These are phyloP conservation scores for Cerrena zonata DNA, from an alignment of 1,284 basidiomycete species.

Conservation along the genomic window DNA sequence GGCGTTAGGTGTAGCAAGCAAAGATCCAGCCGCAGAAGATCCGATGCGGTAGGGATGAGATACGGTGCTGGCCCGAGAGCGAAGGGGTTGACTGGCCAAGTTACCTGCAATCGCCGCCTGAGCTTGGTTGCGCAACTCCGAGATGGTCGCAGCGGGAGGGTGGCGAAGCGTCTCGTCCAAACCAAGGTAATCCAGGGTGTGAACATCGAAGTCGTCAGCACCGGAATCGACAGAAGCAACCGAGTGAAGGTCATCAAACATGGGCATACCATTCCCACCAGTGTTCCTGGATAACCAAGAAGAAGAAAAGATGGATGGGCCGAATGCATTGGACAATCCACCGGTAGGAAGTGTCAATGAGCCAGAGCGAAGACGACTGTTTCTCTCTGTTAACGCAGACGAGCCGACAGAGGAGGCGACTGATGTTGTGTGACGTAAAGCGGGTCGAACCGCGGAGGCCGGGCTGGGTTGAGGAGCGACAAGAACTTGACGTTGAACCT, in stretches of 20 bases:
- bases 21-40: conserved; percentile 48
- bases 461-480: conserved; percentile 36
- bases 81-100: conserved; percentile 64
- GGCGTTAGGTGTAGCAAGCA: conserved; percentile 55
- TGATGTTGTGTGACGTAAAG: conserved; percentile 71
- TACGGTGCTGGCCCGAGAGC: conserved; percentile 83
- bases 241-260: conserved; percentile 73
- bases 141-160: conserved; percentile 74
- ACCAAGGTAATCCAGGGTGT: conserved; percentile 91
- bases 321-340: conserved; percentile 81
- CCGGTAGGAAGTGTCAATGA: conserved; percentile 68
- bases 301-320: conserved; percentile 79
- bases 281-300: conserved; percentile 74
- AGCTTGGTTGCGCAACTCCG: conserved; percentile 79
- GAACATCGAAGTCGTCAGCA: conserved; percentile 82
- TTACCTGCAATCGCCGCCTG: conserved; percentile 84
- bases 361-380: conserved; percentile 82
- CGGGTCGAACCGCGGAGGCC: conserved; percentile 52
- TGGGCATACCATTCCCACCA: conserved; percentile 51
- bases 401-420: conserved; percentile 59
- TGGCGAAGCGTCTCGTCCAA: conserved; percentile 70
- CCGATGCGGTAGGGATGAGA: conserved; percentile 75
- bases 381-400: conserved; percentile 55
- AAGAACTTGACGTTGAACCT: conserved; percentile 44
- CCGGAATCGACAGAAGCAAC: conserved; percentile 73